Conservation (phyloP, 805 yeast genomes). For the Jamesozyma gamospora region DNA sequence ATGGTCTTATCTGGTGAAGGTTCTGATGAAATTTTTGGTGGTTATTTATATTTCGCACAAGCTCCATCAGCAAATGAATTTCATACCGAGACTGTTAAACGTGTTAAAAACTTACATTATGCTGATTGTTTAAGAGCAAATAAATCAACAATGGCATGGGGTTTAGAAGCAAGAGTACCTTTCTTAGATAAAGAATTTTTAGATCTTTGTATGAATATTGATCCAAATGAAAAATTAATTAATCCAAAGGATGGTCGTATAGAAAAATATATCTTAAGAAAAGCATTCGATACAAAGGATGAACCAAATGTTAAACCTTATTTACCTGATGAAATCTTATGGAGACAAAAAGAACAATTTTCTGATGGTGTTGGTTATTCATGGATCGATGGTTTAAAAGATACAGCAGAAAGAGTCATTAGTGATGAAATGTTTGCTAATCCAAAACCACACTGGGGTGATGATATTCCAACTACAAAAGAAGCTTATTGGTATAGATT, state of each 20-base stretch:
- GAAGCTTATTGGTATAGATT: conserved; percentile 99
- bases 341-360: conserved; percentile 99
- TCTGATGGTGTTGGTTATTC: conserved; percentile 99
- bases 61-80: conserved; percentile 91
- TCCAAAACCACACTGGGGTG: conserved; percentile 96
- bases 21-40: conserved; percentile 97
- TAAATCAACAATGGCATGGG: conserved; percentile 99
- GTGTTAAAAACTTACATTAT: conserved; percentile 94
- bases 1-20: conserved; percentile 99
- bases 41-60: conserved; percentile 91
- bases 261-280: conserved; percentile 92
- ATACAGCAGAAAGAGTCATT: conserved; percentile 78
- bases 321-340: conserved; percentile 90
- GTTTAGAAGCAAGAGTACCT: conserved; percentile 98
- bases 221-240: conserved; percentile 87
- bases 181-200: conserved; percentile 91
- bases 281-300: conserved; percentile 91
- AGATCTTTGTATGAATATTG: conserved; percentile 87
- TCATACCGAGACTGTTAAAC: conserved; percentile 89
- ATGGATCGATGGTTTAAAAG: conserved; percentile 97
- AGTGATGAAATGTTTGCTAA: conserved; percentile 82
- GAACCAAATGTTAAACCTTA: conserved; percentile 73
- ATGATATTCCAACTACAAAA: conserved; percentile 89
- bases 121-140: conserved; percentile 98
- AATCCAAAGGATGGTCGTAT: conserved; percentile 60